Percentiles rank a stretch among this genome's conserved stretches.
These are phyloP conservation scores for Pichia insulana DNA, from an alignment of 805 yeast genomes.

Conservation along the genomic window DNA sequence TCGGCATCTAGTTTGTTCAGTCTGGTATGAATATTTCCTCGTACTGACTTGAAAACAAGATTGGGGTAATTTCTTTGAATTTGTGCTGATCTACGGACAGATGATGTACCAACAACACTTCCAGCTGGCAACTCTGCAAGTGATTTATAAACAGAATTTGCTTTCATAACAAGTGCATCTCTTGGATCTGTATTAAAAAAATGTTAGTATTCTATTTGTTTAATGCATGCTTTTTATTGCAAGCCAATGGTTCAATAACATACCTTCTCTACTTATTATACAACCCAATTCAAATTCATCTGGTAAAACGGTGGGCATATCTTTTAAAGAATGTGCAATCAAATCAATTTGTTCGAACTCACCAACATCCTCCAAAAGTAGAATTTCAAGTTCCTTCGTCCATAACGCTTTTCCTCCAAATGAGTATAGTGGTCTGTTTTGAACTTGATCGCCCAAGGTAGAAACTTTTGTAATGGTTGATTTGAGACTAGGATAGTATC, in stretches of 20 bases:
- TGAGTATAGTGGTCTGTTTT: conserved; percentile 75
- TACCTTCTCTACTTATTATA: conserved; percentile 63
- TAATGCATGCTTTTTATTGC: no score
- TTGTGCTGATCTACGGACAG: conserved; percentile 91
- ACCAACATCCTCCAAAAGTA: conserved; percentile 58
- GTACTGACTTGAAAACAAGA: conserved; percentile 68
- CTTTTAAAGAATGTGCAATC: conserved; percentile 90
- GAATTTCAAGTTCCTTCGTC: conserved; percentile 89
- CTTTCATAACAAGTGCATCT: conserved; percentile 78
- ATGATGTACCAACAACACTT: conserved; percentile 87
- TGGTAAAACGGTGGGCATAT: conserved; percentile 82
- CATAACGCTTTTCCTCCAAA: conserved; percentile 95
- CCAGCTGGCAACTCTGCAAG: conserved; percentile 76
- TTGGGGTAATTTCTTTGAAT: conserved; percentile 69
- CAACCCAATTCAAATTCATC: conserved; percentile 87
- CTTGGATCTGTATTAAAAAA: conserved; percentile 54
- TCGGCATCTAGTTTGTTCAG: conserved; percentile 70
- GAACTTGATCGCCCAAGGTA: conserved; percentile 88
- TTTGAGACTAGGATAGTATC: conserved; percentile 49
- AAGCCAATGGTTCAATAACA: no score
- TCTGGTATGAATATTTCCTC: conserved; percentile 82
- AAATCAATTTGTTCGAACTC: conserved; percentile 65
- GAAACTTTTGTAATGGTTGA: conserved; percentile 72
- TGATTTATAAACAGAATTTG: conserved; percentile 50
- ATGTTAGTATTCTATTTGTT: conserved; percentile 7